Conservation (phyloP, 2,329 filamentous ascomycete genomes). For the Exophiala alcalophila region DNA sequence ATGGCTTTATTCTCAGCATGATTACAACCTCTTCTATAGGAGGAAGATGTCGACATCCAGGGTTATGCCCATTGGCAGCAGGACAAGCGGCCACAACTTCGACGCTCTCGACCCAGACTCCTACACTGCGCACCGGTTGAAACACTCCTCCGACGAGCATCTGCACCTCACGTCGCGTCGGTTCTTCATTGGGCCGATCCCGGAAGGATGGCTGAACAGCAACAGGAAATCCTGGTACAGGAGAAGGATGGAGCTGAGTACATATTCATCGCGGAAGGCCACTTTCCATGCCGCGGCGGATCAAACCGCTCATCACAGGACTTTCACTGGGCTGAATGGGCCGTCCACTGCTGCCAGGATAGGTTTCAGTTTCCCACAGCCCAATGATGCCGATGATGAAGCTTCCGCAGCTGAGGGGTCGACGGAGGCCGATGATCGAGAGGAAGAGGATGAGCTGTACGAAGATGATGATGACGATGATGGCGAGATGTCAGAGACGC, state of each 20-base stretch:
- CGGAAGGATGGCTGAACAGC: conserved; percentile 62
- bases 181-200: conserved; percentile 64
- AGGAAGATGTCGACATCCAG: conserved; percentile 19
- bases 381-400: conserved; percentile 33
- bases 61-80: conserved; percentile 20
- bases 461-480: conserved; percentile 13
- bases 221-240: conserved; percentile 64
- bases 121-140: conserved; percentile 55
- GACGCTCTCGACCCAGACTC: conserved; percentile 48
- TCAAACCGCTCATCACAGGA: conserved; percentile 42
- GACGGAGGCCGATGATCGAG: conserved; percentile 16
- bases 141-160: conserved; percentile 61
- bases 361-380: conserved; percentile 37
- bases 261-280: conserved; percentile 47
- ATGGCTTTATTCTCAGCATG: too few species aligned
- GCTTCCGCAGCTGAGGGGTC: conserved; percentile 10
- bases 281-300: conserved; percentile 53
- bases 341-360: conserved; percentile 32
- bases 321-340: conserved; percentile 33
- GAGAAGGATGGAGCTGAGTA: conserved; percentile 41
- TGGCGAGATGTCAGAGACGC: conserved; percentile 17
- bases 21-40: too few species aligned
- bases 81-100: conserved; percentile 15
- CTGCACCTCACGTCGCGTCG: conserved; percentile 60
- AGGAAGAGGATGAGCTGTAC: conserved; percentile 13